Conservation (phyloP, 768 basidiomycete species). For the Chlorophyllum brunneum region DNA sequence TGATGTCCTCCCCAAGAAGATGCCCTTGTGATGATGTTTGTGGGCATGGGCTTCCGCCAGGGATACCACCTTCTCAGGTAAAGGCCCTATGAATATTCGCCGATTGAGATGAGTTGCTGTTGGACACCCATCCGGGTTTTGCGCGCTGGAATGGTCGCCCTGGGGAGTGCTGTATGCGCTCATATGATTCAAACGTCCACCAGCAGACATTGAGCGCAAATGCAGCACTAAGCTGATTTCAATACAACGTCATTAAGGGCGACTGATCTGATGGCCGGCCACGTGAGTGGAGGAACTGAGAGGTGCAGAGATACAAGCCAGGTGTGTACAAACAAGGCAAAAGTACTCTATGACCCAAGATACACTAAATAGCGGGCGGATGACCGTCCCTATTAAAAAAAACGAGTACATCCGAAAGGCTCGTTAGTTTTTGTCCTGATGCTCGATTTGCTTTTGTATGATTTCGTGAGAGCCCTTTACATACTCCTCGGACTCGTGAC, state of each 20-base stretch:
- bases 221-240: background rate
- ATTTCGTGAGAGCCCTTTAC: constrained; percentile 59
- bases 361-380: no score
- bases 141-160: background rate
- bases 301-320: no score
- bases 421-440: background rate
- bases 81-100: constrained; percentile 72
- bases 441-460: constrained; percentile 22
- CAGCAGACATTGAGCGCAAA: no score
- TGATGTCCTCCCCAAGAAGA: constrained; percentile 17
- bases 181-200: background rate
- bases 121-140: constrained; percentile 5
- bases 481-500: constrained; percentile 62
- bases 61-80: constrained; percentile 59
- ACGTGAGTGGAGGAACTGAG: no score
- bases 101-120: constrained; percentile 31
- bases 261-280: background rate
- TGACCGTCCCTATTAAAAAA: background rate
- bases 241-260: background rate
- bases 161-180: background rate
- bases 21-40: constrained; percentile 14
- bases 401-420: background rate
- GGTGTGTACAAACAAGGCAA: no score
- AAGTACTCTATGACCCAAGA: no score
- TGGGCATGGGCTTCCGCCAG: constrained; percentile 33